phyloP scores from a whole-genome alignment of 1,284 basidiomycete species.

The Mycosarcoma maydis region DNA sequence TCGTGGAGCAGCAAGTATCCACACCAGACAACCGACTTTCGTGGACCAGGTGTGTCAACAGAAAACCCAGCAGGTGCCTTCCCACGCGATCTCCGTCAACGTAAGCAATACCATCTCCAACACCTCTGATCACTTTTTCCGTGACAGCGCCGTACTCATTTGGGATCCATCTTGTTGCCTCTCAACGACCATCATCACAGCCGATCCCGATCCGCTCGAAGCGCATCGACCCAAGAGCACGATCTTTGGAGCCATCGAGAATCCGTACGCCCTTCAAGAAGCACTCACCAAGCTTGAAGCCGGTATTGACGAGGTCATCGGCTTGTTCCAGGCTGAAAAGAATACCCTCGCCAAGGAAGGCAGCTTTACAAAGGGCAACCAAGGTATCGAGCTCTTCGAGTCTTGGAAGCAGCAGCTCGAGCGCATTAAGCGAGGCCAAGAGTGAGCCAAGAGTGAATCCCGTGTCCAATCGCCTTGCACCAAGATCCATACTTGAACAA shows the following conservation, averaged over 20 bases:
- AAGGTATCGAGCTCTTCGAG: constrained; percentile 53
- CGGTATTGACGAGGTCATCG: constrained; percentile 54
- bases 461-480: no score
- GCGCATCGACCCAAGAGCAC: constrained; percentile 35
- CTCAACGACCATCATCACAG: no score
- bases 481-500: no score
- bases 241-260: constrained; percentile 56
- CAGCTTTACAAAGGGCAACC: constrained; percentile 53
- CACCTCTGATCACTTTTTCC: neutral
- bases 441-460: no score
- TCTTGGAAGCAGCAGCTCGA: constrained; percentile 55
- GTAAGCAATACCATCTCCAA: constrained; percentile 14
- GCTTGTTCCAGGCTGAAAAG: constrained; percentile 54
- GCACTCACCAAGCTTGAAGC: constrained; percentile 52
- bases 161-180: no score
- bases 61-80: constrained; percentile 52
- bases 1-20: constrained; percentile 38
- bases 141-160: no score
- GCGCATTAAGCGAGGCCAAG: constrained; percentile 49
- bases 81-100: constrained; percentile 32
- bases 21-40: constrained; percentile 31
- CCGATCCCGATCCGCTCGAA: constrained; percentile 35
- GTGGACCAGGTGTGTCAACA: constrained; percentile 35
- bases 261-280: constrained; percentile 57
- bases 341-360: constrained; percentile 54